Base-by-base conservation (phyloP, 2,329 filamentous ascomycete species). In the Colletotrichum aenigma region DNA sequence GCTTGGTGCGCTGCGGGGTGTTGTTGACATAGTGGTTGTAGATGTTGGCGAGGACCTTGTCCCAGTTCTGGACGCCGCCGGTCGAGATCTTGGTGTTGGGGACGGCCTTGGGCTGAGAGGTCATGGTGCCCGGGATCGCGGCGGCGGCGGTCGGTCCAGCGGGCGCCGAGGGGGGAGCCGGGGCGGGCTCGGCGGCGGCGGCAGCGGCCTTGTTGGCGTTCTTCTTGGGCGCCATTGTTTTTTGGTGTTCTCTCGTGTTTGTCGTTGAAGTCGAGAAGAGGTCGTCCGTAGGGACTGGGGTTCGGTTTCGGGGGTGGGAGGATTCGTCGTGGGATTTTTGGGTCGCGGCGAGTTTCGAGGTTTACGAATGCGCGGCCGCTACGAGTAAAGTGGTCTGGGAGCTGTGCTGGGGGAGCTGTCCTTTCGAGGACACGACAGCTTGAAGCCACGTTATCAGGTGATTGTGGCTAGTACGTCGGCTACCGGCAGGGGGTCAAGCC, bases 1-100 rank as follows among this genome's bases (percentile, higher is more conserved):
- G 91, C 90, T 98, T 97, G 64, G 94, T 96, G 77, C 96, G 93
- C 89, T 98, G 96, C 62, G 96, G 93, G 60, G 97, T 99, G 79
- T 92, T 90, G 79, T 93, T 88, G 71, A 93, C 84, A 86, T 99
- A 99, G 85, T 95, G 92, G 80, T 92, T 88, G 90, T 93, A 94
- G 79, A 98, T 89, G 82, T 92, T 93, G 71, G 89, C 80, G 58
- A 93, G 87, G 78, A 97, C 94, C 81, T 93, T 88, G 81, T 88
- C 83, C 86, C 88, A 88, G 79, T 83, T 85, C 77, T 82, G 81
- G 15, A 74, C 76, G 34, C 74, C 66, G 67, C 56, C 56, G 43
- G n/a, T 52, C 7, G 56, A 26, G 56, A 62, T 26, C 58, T 70
- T 83, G 58, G 76, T 60, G 60, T 48, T 61, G 67, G 73, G 70